These are phyloP conservation scores for Rhodotorula sp. DNA, from an alignment of 1,284 basidiomycete genomes.

Conservation along the genomic window DNA sequence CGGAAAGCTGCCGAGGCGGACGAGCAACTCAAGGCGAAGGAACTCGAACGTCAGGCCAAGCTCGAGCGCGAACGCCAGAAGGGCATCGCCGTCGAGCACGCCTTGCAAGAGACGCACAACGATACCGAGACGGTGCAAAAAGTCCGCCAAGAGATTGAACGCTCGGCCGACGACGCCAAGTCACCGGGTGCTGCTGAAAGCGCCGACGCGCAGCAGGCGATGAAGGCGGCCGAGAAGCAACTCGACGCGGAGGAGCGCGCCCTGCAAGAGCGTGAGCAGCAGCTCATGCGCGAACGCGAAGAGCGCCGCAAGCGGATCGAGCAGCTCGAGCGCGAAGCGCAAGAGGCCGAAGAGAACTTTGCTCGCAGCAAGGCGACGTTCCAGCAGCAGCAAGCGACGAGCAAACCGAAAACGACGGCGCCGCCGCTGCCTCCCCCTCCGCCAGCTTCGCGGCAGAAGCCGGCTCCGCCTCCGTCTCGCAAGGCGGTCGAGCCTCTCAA, in stretches of 20 bases:
- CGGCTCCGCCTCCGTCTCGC: constrained; percentile 16
- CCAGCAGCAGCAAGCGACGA: constrained; percentile 2
- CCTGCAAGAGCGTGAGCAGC: constrained; percentile 69
- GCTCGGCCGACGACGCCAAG: constrained; percentile 4
- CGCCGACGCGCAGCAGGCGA: constrained; percentile 17
- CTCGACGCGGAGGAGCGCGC: constrained; percentile 70
- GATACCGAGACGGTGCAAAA: constrained; percentile 32
- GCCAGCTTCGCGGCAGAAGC: constrained; percentile 35
- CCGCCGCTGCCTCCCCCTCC: constrained; percentile 45
- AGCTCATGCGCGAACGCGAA: constrained; percentile 68
- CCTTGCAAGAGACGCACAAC: constrained; percentile 52
- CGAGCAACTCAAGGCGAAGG: constrained; percentile 72
- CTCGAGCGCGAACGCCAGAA: constrained; percentile 66
- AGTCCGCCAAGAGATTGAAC: constrained; percentile 39
- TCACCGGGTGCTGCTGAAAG: constrained; percentile 11
- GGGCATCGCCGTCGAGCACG: constrained; percentile 41
- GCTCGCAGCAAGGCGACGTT: constrained; percentile 41
- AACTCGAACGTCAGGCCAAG: constrained; percentile 44
- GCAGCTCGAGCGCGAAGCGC: constrained; percentile 61
- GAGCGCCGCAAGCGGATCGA: constrained; percentile 41
- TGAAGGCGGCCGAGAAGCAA: constrained; percentile 35
- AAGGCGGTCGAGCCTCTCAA: not conserved
- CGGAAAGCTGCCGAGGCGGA: constrained; percentile 57
- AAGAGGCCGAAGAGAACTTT: constrained; percentile 58
- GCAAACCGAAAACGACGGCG: constrained; percentile 29